phyloP scores from a whole-genome alignment of 805 yeast genomes.

The Cyberlindnera americana region DNA sequence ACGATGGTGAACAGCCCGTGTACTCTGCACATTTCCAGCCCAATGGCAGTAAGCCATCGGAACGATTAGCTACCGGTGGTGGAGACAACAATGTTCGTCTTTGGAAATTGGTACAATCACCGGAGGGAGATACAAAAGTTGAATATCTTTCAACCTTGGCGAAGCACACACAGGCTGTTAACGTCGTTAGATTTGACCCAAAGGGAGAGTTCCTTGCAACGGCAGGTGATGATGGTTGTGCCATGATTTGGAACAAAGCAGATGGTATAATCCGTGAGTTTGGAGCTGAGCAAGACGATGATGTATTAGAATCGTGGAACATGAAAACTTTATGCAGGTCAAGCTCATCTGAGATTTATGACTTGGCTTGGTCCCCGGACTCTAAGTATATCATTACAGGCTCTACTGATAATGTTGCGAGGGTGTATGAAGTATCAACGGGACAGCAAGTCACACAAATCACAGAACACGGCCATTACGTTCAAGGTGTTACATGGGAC shows the following conservation, averaged over 20 bases:
- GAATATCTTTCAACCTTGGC: conserved; percentile 76
- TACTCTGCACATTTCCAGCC: conserved; percentile 67
- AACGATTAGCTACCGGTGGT: conserved; percentile 82
- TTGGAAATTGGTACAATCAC: conserved; percentile 28
- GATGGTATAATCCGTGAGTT: conserved; percentile 55
- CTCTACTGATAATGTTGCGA: conserved; percentile 81
- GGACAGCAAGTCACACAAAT: conserved; percentile 59
- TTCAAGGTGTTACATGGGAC: conserved; percentile 97
- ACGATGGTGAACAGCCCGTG: conserved; percentile 70
- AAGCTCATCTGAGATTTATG: conserved; percentile 77
- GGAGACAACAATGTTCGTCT: conserved; percentile 86
- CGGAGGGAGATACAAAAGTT: conserved; percentile 37
- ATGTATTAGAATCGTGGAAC: conserved; percentile 70
- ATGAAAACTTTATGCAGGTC: conserved; percentile 56
- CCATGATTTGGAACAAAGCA: conserved; percentile 71
- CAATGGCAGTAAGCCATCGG: conserved; percentile 20
- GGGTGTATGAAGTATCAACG: conserved; percentile 56
- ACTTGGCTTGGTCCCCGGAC: conserved; percentile 90
- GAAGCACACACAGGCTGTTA: conserved; percentile 93
- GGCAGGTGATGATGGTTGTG: conserved; percentile 93
- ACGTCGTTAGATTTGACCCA: conserved; percentile 78
- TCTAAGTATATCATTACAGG: conserved; percentile 76
- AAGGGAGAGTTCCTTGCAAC: conserved; percentile 72
- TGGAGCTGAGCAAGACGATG: conserved; percentile 49
- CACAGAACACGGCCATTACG: conserved; percentile 80